Base-by-base conservation (phyloP, 345 rosid genomes). In the Murraya paniculata region DNA sequence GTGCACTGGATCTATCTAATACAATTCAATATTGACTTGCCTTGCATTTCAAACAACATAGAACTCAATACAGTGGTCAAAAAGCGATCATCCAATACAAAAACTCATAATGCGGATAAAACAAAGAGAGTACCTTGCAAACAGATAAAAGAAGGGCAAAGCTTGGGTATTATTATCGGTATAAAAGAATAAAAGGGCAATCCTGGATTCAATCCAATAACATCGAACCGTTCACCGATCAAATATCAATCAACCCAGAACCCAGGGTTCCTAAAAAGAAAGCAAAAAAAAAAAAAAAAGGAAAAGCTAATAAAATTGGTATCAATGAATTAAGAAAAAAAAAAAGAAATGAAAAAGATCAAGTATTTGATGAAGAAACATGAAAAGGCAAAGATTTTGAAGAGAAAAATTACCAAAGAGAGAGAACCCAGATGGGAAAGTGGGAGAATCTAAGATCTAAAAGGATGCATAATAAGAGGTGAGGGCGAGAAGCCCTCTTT, bases 401-500 rank as follows among this genome's bases (percentile, higher is more conserved):
- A 72, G 70, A 28, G 66, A 22, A 67, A 69, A 70, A 33, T 62
- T 73, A 82, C 78, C 82, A 78, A 58, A 74, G 35, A 69, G 62
- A 35, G 71, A 80, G 71, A 82, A 83, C 78, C 85, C 86, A 87
- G 85, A 83, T 77, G 81, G 61, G 71, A 83, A 81, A 81, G 56
- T 25, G 55, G 59, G 70, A 80, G 79, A 85, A 80, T 69, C 80
- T 73, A 84, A 82, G 86, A 82, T 84, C 85, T 69, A 87, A 76
- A 80, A 82, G 79, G 84, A 85, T 78, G 87, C 78, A 80, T 74
- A 68, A 80, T 71, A 85, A 83, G 87, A 85, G 84, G 82, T 84
- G 87, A 86, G 91, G 87, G 88, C 82, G 79, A 84, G 88, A 86
- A 84, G 85, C 87, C 91, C 92, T 85, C 88, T 72, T 77, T 77